Conservation (phyloP, 495 filamentous ascomycete genomes). For the Wilcoxina mikolae region DNA sequence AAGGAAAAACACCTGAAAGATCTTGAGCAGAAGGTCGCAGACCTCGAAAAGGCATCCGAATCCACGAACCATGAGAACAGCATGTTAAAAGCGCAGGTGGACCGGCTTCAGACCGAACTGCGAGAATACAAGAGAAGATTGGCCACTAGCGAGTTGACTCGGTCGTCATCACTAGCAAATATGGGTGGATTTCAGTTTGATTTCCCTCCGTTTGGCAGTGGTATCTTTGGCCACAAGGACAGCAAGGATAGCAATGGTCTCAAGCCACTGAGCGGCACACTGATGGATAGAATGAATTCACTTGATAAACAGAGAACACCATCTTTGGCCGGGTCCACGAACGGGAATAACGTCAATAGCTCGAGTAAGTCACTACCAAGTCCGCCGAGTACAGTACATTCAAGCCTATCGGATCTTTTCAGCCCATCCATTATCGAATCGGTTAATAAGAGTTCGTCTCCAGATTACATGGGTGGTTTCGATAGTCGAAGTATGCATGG, state of each 20-base stretch:
- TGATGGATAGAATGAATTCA: constrained; percentile 22
- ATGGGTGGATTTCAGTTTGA: constrained; percentile 59
- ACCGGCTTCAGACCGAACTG: constrained; percentile 70
- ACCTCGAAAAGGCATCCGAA: constrained; percentile 78
- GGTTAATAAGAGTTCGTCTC: constrained; percentile 28
- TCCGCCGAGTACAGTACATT: constrained; percentile 1
- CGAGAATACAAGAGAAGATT: constrained; percentile 49
- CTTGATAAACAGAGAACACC: constrained; percentile 22
- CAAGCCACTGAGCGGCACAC: constrained; percentile 11
- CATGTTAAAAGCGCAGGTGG: constrained; percentile 68
- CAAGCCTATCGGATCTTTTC: constrained; percentile 32
- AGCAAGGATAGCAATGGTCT: constrained; percentile 7
- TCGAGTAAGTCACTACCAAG: constrained; percentile 18
- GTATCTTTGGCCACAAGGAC: constrained; percentile 16
- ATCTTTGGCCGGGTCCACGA: constrained; percentile 2
- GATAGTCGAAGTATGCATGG: constrained; percentile 18
- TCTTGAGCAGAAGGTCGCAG: constrained; percentile 82
- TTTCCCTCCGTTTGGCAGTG: constrained; percentile 72
- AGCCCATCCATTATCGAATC: constrained; percentile 35
- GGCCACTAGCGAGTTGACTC: constrained; percentile 9
- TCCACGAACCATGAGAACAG: constrained; percentile 73
- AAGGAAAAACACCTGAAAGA: constrained; percentile 98
- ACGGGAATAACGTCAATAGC: constrained; percentile 15
- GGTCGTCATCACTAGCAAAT: background rate
- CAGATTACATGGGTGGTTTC: constrained; percentile 19